Evolutionary conservation across 495 filamentous ascomycete species (phyloP).

Genomic region (Xylaria venustula): DNA sequence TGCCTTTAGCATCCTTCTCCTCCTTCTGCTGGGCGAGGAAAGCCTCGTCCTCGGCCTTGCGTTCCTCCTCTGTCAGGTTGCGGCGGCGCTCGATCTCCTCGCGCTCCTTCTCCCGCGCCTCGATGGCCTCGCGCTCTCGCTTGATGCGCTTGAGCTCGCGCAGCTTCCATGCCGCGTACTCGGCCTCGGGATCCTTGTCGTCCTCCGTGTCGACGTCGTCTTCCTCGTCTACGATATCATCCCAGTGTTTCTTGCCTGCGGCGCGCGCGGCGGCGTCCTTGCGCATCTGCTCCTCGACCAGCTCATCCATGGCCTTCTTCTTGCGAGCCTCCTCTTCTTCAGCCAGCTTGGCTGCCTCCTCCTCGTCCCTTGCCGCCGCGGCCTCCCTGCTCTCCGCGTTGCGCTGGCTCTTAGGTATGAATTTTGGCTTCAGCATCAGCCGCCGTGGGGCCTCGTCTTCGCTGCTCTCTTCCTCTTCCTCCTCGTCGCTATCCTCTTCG

Average conservation of each 20-base stretch:
- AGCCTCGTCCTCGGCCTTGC: constrained; percentile 79
- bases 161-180: constrained; percentile 90
- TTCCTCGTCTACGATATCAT: constrained; percentile 74
- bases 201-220: constrained; percentile 88
- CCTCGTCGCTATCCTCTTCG: constrained; percentile 32
- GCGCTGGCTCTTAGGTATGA: constrained; percentile 82
- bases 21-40: constrained; percentile 77
- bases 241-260: constrained; percentile 78
- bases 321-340: constrained; percentile 57
- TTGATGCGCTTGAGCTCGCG: constrained; percentile 86
- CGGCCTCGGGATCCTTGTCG: constrained; percentile 81
- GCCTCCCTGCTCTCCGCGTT: constrained; percentile 24
- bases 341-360: constrained; percentile 29
- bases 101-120: constrained; percentile 76
- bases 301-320: constrained; percentile 66
- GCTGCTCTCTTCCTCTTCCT: constrained; percentile 47
- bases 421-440: constrained; percentile 81
- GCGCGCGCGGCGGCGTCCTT: constrained; percentile 73
- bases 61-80: constrained; percentile 82
- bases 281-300: constrained; percentile 86
- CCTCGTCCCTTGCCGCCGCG: constrained; percentile 23
- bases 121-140: constrained; percentile 80
- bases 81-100: constrained; percentile 88
- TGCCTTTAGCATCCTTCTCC: constrained; percentile 79
- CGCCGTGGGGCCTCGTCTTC: constrained; percentile 75